Base-by-base conservation (phyloP, 140 eudicot species). In the Erigeron philadelphicus region DNA sequence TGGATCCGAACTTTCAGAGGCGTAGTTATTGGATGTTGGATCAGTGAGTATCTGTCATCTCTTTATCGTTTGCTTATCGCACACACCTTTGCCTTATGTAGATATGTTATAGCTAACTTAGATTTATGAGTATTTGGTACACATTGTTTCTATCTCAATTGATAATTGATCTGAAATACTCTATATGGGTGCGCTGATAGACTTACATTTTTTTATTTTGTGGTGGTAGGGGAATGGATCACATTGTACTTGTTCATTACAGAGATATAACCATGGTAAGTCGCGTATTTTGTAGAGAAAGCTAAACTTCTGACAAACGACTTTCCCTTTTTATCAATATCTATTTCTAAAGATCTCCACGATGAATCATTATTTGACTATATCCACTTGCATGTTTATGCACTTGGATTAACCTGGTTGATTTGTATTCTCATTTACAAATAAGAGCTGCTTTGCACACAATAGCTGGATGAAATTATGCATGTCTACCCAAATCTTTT, bases 21-120 rank as follows among this genome's bases (percentile, higher is more conserved):
- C 99, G 99, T 63, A 85, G 96, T 83, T 94, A 84, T 76, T 94
- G 99, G 99, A 94, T 89, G 97, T 74, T 94, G 84, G 97, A 94
- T 74, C 87, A 84, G 99, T 94, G 81, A 94, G 99, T 94, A 66
- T 67, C 45, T 66, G 45, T 60, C 76, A 56, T 67, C 62, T 74
- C 64, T 64, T 23, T 74, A 13, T 41, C 49, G 54, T 40, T 54
- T 6, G 13, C 11, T 77, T 61, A 47, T 55, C 68, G 70, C 11
- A 15, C 49, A 38, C 16, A 71, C 41, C 48, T 44, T 10, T 53
- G n/a, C 45, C 31, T 64, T 64, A 9, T 16, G 42, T 45, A 52
- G 23, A 55, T 48, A 48, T 49, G 25, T 52, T 74, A 74, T 57
- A 31, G 72, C 47, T 64, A 52, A 64, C 60, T 65, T 53, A 19